Evolutionary conservation across 345 rosid species (phyloP).

Genomic region (Boechera retrofracta): DNA sequence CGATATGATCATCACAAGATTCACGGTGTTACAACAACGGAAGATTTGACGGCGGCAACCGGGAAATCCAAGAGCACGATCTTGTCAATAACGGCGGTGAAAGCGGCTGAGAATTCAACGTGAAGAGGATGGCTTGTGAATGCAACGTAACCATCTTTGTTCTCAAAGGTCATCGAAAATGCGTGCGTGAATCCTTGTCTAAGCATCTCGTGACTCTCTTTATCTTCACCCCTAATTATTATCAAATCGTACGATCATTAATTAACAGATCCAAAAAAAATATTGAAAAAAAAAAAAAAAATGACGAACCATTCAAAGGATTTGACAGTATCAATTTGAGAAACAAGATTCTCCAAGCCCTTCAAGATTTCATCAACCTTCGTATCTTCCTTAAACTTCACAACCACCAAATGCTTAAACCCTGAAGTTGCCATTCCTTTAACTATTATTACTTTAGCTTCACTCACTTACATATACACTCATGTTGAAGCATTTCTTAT

Average conservation of each 20-base stretch:
- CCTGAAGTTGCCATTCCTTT: slow-evolving; percentile 55
- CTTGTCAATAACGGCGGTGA: slow-evolving; percentile 78
- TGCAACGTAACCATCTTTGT: slow-evolving; percentile 72
- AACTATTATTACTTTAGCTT: slow-evolving; percentile 3
- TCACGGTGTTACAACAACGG: slow-evolving; percentile 39
- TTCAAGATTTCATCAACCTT: slow-evolving; percentile 71
- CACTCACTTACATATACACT: slow-evolving; percentile 12
- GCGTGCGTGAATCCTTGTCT: slow-evolving; percentile 91
- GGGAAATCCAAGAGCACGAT: slow-evolving; percentile 79
- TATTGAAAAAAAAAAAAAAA: background rate
- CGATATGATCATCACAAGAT: slow-evolving; percentile 12
- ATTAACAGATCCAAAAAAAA: background rate
- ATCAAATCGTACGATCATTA: slow-evolving; percentile 19
- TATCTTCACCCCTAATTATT: slow-evolving; percentile 75
- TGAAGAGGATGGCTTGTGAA: slow-evolving; percentile 75
- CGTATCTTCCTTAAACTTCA: slow-evolving; percentile 80
- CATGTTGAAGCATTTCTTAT: slow-evolving; percentile 28
- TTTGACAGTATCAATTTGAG: slow-evolving; percentile 77
- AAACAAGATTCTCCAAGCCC: slow-evolving; percentile 83
- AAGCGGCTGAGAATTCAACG: slow-evolving; percentile 73
- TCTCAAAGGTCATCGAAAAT: slow-evolving; percentile 77
- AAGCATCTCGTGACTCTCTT: slow-evolving; percentile 85
- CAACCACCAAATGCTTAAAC: slow-evolving; percentile 85
- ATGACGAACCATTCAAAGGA: slow-evolving; percentile 74
- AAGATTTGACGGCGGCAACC: slow-evolving; percentile 52